Evolutionary conservation across 495 filamentous ascomycete species (phyloP).

Genomic region (Cercophora sp.): DNA sequence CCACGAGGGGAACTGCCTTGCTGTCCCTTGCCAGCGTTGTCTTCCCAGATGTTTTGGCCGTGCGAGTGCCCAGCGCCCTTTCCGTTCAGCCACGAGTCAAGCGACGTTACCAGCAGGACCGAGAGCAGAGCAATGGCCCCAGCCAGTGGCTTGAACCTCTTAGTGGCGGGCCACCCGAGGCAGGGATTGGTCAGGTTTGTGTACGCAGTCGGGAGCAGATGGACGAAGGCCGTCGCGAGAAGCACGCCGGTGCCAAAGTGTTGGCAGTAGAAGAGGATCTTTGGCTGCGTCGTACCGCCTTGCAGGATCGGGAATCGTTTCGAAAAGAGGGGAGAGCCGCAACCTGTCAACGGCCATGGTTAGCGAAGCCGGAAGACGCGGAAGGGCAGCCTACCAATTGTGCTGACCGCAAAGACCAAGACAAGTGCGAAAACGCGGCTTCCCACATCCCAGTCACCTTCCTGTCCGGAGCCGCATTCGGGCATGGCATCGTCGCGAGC

Average conservation of each 20-base stretch:
- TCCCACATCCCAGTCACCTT: slow-evolving; percentile 60
- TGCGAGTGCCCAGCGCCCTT: slow-evolving; percentile 53
- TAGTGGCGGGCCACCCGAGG: slow-evolving; percentile 69
- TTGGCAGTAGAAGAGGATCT: slow-evolving; percentile 67
- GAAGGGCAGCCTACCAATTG: slow-evolving; percentile 51
- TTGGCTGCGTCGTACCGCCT: slow-evolving; percentile 39
- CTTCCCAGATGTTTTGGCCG: slow-evolving; percentile 39
- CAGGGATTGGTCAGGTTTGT: slow-evolving; percentile 75
- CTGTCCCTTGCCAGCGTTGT: slow-evolving; percentile 4
- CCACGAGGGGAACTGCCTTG: slow-evolving; percentile 19
- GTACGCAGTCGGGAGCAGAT: slow-evolving; percentile 79
- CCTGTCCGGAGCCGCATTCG: slow-evolving; percentile 58
- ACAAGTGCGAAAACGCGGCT: slow-evolving; percentile 75
- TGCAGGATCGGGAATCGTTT: slow-evolving; percentile 43
- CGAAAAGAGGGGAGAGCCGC: slow-evolving; percentile 56
- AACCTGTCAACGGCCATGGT: slow-evolving; percentile 38
- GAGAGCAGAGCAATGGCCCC: slow-evolving; percentile 75
- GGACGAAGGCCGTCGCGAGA: slow-evolving; percentile 86
- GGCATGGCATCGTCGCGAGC: slow-evolving; percentile 45
- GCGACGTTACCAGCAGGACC: slow-evolving; percentile 65
- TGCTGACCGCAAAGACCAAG: slow-evolving; percentile 68
- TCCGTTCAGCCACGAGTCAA: slow-evolving; percentile 73
- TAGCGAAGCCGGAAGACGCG: slow-evolving; percentile 2
- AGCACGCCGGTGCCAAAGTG: slow-evolving; percentile 86
- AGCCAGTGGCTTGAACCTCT: slow-evolving; percentile 69